Percentiles rank a stretch among this genome's conserved stretches.
Conservation (phyloP, 371 early-diverging fungal species). For the Mucor plumbeus region DNA sequence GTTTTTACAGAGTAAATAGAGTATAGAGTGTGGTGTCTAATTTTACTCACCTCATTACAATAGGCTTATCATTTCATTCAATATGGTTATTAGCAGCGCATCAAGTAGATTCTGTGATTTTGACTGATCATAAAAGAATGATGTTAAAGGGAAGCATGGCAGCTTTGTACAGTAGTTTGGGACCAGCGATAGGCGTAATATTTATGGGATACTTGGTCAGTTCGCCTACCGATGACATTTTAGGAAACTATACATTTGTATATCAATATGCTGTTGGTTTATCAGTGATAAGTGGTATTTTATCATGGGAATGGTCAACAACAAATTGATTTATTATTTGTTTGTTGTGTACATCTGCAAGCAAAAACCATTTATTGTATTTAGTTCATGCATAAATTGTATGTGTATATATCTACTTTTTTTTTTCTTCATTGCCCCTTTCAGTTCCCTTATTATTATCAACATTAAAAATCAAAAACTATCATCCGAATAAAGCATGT, state of each 20-base stretch:
- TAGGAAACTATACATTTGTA: conserved; percentile 25
- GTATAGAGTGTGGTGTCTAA: neutral
- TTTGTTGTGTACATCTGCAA: neutral
- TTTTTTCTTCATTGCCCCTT: no score
- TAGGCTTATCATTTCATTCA: conserved; percentile 33
- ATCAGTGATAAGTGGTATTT: conserved; percentile 32
- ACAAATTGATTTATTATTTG: neutral
- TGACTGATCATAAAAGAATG: conserved; percentile 35
- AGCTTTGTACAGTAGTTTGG: conserved; percentile 36
- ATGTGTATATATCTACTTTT: neutral
- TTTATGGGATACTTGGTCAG: conserved; percentile 30
- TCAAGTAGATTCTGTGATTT: conserved; percentile 31
- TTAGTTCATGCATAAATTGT: neutral
- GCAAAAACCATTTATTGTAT: neutral
- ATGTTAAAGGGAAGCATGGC: conserved; percentile 37
- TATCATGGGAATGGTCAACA: conserved; percentile 42
- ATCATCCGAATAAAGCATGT: no score
- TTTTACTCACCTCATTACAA: neutral
- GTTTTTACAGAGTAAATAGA: neutral
- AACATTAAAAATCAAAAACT: no score
- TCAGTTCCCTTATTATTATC: no score
- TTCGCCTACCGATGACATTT: neutral
- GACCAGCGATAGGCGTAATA: conserved; percentile 39
- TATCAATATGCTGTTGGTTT: conserved; percentile 34
- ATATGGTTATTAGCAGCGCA: conserved; percentile 40